Evolutionary conservation across 2,329 filamentous ascomycete species (phyloP).

Genomic region (Ophiocordyceps robertsii): DNA sequence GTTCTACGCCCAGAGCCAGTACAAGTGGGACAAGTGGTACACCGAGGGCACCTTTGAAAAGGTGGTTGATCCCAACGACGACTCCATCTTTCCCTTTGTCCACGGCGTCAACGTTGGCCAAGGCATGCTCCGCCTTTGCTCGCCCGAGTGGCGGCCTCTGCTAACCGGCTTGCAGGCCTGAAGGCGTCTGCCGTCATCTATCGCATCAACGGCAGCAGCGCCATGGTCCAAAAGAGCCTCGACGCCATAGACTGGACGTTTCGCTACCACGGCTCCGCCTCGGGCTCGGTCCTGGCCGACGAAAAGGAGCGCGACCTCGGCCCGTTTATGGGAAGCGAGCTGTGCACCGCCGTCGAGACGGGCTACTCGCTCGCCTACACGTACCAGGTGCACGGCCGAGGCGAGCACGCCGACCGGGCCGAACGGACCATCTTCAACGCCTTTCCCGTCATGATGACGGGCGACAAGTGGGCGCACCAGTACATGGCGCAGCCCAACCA

Average conservation of each 20-base stretch:
- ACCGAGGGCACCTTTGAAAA: conserved; percentile 9
- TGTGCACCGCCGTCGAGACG: conserved; percentile 20
- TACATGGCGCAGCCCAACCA: conserved; percentile 42
- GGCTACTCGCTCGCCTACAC: conserved; percentile 19
- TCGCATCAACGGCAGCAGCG: conserved; percentile 22
- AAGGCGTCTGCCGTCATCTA: conserved; percentile 26
- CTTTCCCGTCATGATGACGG: conserved; percentile 33
- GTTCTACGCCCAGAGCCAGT: conserved; percentile 17
- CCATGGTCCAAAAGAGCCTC: conserved; percentile 19
- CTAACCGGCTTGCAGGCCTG: conserved; percentile 14
- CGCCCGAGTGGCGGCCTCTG: not conserved
- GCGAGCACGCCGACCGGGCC: conserved; percentile 32
- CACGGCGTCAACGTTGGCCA: conserved; percentile 31
- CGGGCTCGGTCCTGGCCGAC: conserved; percentile 27
- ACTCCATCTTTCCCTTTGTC: conserved; percentile 15
- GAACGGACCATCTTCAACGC: conserved; percentile 42
- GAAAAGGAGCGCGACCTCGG: conserved; percentile 23
- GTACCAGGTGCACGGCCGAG: conserved; percentile 18
- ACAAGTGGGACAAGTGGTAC: conserved; percentile 16
- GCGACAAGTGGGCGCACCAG: conserved; percentile 41
- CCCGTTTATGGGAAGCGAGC: conserved; percentile 22
- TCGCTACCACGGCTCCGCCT: conserved; percentile 23
- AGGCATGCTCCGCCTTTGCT: conserved; percentile 12
- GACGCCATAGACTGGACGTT: conserved; percentile 22
- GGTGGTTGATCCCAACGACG: conserved; percentile 6